A percentile compares a stretch with the other conserved stretches of the same genome.
Conservation (phyloP, 2,329 filamentous ascomycete genomes). For the Aspergillus intermedius region DNA sequence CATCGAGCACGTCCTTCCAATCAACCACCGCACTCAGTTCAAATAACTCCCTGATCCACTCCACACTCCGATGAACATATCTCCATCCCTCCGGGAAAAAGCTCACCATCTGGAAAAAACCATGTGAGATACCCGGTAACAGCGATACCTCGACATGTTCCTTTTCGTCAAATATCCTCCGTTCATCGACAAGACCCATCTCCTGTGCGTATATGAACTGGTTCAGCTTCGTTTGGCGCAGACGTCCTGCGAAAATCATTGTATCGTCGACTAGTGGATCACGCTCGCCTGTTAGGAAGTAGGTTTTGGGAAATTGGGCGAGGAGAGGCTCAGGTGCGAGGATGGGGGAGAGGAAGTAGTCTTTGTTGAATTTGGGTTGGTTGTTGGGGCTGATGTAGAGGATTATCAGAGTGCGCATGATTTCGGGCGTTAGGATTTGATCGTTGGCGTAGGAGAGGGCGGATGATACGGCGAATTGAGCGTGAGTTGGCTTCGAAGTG, state of each 20-base stretch:
- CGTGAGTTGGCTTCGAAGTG: slow-evolving; percentile 53
- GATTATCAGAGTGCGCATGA: slow-evolving; percentile 99
- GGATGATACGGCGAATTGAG: slow-evolving; percentile 86
- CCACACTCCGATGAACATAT: slow-evolving; percentile 69
- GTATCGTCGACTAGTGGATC: slow-evolving; percentile 96
- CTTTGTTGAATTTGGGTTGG: slow-evolving; percentile 83
- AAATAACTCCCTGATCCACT: slow-evolving; percentile 79
- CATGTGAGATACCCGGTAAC: slow-evolving; percentile 84
- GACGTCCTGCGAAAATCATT: slow-evolving; percentile 83
- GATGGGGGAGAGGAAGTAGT: slow-evolving; percentile 84
- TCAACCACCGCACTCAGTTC: slow-evolving; percentile 12
- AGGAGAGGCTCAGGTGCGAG: slow-evolving; percentile 80
- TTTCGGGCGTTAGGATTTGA: slow-evolving; percentile 86
- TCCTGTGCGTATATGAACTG: slow-evolving; percentile 52
- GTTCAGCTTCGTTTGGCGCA: slow-evolving; percentile 69
- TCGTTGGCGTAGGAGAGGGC: slow-evolving; percentile 99
- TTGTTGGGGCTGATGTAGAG: slow-evolving; percentile 92
- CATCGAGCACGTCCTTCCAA: background rate
- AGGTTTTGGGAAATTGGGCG: slow-evolving; percentile 84
- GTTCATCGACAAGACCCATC: slow-evolving; percentile 45
- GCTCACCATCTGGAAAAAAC: slow-evolving; percentile 84
- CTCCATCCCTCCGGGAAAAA: slow-evolving; percentile 88
- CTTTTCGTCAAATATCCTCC: slow-evolving; percentile 60
- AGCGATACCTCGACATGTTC: slow-evolving; percentile 75
- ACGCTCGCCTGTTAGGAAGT: slow-evolving; percentile 88